Evolutionary conservation across 108 stramenopile genomes (phyloP), one percentile per base, ranked within the genome.

Genomic region (Bacterosira constricta): DNA sequence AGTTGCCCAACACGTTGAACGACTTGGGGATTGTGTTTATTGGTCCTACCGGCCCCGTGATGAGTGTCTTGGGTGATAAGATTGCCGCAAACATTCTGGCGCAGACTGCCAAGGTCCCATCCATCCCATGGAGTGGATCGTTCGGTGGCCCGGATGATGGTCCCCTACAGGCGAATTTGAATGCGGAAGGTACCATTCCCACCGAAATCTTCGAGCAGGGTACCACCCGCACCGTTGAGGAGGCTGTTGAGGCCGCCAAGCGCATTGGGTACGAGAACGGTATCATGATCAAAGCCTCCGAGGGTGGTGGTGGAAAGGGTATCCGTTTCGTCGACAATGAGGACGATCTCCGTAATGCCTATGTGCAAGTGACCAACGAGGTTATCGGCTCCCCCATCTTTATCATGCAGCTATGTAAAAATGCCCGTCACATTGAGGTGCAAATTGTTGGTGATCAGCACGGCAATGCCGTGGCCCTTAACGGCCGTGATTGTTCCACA

Each of bases 231-330:
- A 91, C 76, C 41, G 94, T 93, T 18, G 98, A 98, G 36, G 96
- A 98, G 71, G 98, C 98, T 6, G 86, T 96, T n/a, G 89, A 82
- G 57, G 90, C 91, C 31, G 98, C 96, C 44, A 79, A 88, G 55
- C 78, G 82, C 15, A 96, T 98, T 71, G 97, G 97, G 21, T 98
- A 96, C 87, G 97, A 97, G 54, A 88, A 96, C 58, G 92, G 95
- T 56, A 92, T 98, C 73, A 98, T 98, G 98, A 90, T 98, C 79
- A 98, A 98, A 88, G 98, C 98, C 42, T 96, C 94, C 59, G 98
- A 98, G 78, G 98, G 98, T 41, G 98, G 97, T 32, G 98, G 98
- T 59, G 98, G 98, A 54, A 98, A 98, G 81, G 99, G 98, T 73
- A 99, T 99, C 78, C 96, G 99, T 61, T 97, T 96, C 75, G 88